Evolutionary conservation across 75 land plant species (phyloP).

Genomic region (Adiantum capillusveneris): DNA sequence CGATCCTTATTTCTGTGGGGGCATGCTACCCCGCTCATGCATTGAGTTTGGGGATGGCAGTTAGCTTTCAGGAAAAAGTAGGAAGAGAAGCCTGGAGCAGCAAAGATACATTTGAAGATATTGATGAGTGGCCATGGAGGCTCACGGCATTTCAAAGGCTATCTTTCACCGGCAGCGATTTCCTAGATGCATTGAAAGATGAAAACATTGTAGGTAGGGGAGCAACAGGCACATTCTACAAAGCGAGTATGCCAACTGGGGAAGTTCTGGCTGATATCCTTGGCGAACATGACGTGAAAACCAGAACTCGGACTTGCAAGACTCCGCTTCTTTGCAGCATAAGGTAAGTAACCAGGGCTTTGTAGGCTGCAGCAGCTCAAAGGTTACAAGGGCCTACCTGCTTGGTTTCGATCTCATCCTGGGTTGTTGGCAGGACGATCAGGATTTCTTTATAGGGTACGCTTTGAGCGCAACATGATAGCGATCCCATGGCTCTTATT

Average conservation of each 20-base stretch:
- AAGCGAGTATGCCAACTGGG: conserved; percentile 49
- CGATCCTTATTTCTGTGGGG: conserved; percentile 77
- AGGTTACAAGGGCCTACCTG: too few species aligned
- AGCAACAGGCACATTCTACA: conserved; percentile 17
- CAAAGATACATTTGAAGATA: too few species aligned
- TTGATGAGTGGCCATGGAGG: conserved; percentile 54
- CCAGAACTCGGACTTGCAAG: too few species aligned
- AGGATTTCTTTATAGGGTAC: too few species aligned
- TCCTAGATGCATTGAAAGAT: conserved; percentile 39
- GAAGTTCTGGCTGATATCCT: conserved; percentile 44
- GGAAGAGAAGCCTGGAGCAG: not conserved
- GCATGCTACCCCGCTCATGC: conserved; percentile 29
- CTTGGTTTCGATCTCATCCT: too few species aligned
- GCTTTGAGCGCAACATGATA: too few species aligned
- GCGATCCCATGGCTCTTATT: too few species aligned
- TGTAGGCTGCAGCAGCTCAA: too few species aligned
- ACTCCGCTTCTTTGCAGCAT: too few species aligned
- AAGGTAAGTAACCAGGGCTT: too few species aligned
- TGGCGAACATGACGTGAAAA: too few species aligned
- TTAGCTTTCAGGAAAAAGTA: not conserved
- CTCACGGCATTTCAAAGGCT: conserved; percentile 83
- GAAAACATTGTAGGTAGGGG: conserved; percentile 19
- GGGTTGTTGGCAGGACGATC: too few species aligned
- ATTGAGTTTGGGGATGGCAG: not conserved
- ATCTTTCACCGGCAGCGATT: conserved; percentile 71